A percentile compares a stretch with the other conserved stretches of the same genome.
phyloP scores from a whole-genome alignment of 2,329 filamentous ascomycete species.

The Penicillium thymicola region DNA sequence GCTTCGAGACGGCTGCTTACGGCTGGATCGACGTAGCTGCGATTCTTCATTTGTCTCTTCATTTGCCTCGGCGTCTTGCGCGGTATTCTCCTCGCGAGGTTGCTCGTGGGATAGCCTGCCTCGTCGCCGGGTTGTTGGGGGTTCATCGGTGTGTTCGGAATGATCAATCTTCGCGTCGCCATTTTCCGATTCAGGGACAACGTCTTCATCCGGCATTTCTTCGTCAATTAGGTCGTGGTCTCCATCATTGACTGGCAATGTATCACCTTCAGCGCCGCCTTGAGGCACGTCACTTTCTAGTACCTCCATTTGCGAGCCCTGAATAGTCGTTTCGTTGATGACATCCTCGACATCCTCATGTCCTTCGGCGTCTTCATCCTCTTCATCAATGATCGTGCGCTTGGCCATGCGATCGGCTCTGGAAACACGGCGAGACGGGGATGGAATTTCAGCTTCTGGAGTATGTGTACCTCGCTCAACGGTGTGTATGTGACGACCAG shows the following conservation, averaged over 20 bases:
- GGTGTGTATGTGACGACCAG: slow-evolving; percentile 55
- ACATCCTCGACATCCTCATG: slow-evolving; percentile 22
- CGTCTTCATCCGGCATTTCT: slow-evolving; percentile 37
- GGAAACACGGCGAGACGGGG: slow-evolving; percentile 22
- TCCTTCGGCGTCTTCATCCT: slow-evolving; percentile 24
- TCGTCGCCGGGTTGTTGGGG: slow-evolving; percentile 49
- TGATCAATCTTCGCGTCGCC: slow-evolving; percentile 33
- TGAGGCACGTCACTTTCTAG: slow-evolving; percentile 41
- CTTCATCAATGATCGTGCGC: slow-evolving; percentile 34
- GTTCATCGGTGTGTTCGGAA: slow-evolving; percentile 53
- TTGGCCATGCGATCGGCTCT: slow-evolving; percentile 42
- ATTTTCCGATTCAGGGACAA: slow-evolving; percentile 44
- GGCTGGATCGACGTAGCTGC: slow-evolving; percentile 38
- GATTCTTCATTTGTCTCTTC: slow-evolving; percentile 33
- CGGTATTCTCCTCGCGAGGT: slow-evolving; percentile 26
- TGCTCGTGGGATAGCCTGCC: slow-evolving; percentile 27
- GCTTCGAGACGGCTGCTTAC: slow-evolving; percentile 41
- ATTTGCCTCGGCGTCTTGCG: slow-evolving; percentile 32
- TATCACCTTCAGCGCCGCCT: slow-evolving; percentile 32
- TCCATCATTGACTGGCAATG: slow-evolving; percentile 18
- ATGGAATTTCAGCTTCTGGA: slow-evolving; percentile 40
- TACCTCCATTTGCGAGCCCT: slow-evolving; percentile 42
- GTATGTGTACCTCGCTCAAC: slow-evolving; percentile 54
- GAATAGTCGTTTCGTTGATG: slow-evolving; percentile 44
- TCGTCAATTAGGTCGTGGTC: slow-evolving; percentile 30